phyloP scores from a whole-genome alignment of 768 basidiomycete species.

The Tricholoma matsutake region DNA sequence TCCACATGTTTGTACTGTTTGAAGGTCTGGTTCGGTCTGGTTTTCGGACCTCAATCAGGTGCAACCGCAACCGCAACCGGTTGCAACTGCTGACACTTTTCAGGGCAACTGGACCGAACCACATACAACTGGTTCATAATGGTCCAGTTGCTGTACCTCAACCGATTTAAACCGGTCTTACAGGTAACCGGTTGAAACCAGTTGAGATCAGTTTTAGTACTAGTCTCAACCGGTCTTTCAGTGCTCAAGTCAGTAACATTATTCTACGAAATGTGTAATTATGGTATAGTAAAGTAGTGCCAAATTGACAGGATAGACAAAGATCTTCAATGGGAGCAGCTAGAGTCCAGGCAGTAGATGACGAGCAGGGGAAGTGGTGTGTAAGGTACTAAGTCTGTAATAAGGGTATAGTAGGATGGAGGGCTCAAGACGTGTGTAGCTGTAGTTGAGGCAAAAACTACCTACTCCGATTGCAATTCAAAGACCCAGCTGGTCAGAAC shows the following conservation, averaged over 20 bases:
- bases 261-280: neutral
- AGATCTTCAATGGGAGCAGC: no score
- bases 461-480: neutral
- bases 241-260: neutral
- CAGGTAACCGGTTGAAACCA: neutral
- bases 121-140: neutral
- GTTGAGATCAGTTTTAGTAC: neutral
- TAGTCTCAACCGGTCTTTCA: neutral
- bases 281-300: slow-evolving; percentile 3
- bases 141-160: neutral
- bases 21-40: neutral
- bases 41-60: neutral
- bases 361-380: neutral
- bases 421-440: neutral
- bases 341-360: neutral
- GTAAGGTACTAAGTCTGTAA: slow-evolving; percentile 1
- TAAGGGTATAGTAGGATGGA: neutral
- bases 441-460: neutral
- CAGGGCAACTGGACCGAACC: neutral
- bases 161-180: neutral
- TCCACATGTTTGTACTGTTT: no score
- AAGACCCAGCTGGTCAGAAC: neutral
- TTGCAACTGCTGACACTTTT: neutral
- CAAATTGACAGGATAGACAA: no score
- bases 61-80: neutral